Evolutionary conservation across 176 grass and related monocot species (phyloP).

Genomic region (maize (Zea mays)): Zm-B73-REFERENCE-NAM-5.0 NC_050098.1:7843001-7843500

Average conservation of each 20-base stretch:
- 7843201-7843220: neutral
- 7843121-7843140: neutral
- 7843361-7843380: constrained; percentile 9
- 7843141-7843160: neutral
- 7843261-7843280: constrained; percentile 11
- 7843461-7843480: neutral
- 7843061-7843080: constrained; percentile 9
- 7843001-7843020: neutral
- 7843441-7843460: too few relatives aligned
- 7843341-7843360: neutral
- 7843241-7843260: neutral
- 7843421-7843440: too few relatives aligned
- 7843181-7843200: neutral
- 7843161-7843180: neutral
- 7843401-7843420: neutral
- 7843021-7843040: neutral
- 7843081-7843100: neutral
- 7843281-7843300: constrained; percentile 11
- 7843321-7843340: neutral
- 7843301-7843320: constrained; percentile 8
- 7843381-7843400: constrained; percentile 9
- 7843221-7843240: constrained; percentile 22
- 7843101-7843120: neutral
- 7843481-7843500: neutral
- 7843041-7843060: neutral